Evolutionary conservation across 2,329 filamentous ascomycete species (phyloP), one percentile per base, ranked within the genome.

Genomic region (Epicoccum nigrum): DNA sequence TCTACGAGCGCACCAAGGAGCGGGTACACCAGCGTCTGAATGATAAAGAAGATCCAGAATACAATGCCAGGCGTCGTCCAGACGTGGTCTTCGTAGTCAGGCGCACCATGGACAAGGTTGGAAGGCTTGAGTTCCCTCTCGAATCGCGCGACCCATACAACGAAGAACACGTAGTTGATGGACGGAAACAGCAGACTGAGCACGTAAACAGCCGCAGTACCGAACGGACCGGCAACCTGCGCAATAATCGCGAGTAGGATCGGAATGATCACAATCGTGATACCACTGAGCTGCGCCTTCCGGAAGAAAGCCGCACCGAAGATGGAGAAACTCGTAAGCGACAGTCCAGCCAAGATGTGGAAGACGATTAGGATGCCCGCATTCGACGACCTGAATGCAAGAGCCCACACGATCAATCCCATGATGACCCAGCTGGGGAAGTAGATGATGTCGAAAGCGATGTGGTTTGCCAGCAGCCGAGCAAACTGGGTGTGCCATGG

Each of bases 111-210:
- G 4, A 82, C 65, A 3, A 96, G 76, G 55, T 89, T 83, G 0
- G 87, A 82, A 0, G 83, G 76, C 32, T 78, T 64, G 15, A 83
- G 77, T 47, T 86, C 68, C 55, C 80, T 79, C 73, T 97, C 89
- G 69, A 85, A 96, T 33, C 89, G 85, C 11, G 92, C 89, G 72
- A 92, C 82, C 56, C 87, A 83, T 15, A 89, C 85, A 15, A 89
- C 86, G 67, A 93, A 94, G 69, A 87, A 92, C 12, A 93, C 88
- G 67, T 91, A 96, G 63, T 91, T 92, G 79, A 92, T 95, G 0
- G 92, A 89, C 0, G 90, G 84, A 68, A 97, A 97, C 0, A 97
- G 72, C 12, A 95, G 68, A 54, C 87, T 87, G 11, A 96, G 78
- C 3, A 90, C 76, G 5, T 83, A 81, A 3, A 93, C 88, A 1